Conservation (phyloP, 306 rosid genomes). For the Pyrus betulifolia region DNA sequence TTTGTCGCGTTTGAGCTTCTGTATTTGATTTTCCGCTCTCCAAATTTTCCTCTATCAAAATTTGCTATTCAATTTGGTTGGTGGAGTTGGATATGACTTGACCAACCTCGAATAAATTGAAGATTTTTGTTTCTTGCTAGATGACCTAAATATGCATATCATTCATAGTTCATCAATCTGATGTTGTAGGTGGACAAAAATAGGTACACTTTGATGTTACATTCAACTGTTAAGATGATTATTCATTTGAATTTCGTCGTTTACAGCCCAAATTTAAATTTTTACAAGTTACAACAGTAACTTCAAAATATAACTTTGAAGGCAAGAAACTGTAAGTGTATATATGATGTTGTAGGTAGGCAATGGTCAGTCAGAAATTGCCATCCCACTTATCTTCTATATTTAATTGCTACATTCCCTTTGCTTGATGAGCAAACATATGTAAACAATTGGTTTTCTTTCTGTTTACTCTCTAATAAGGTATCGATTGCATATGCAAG, state of each 20-base stretch:
- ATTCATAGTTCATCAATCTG: neutral
- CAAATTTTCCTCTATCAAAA: neutral
- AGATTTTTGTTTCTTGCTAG: neutral
- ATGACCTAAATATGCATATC: neutral
- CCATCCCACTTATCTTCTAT: neutral
- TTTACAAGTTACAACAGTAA: neutral
- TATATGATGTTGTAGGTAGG: neutral
- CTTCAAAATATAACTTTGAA: neutral
- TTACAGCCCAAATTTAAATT: neutral
- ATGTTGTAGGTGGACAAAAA: neutral
- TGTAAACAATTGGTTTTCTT: neutral
- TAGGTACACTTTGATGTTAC: neutral
- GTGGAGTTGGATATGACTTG: neutral
- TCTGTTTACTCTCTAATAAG: too few relatives aligned
- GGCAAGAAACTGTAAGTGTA: neutral
- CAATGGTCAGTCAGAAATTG: neutral
- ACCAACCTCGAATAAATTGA: neutral
- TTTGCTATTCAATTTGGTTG: neutral
- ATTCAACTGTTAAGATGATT: neutral
- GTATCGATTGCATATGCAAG: too few relatives aligned
- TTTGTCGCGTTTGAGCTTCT: neutral
- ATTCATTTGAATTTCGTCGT: neutral
- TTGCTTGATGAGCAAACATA: neutral
- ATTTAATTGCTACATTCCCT: neutral
- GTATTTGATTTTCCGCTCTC: neutral